Conservation (phyloP, 768 basidiomycete genomes). For the Gyrodon lividus region DNA sequence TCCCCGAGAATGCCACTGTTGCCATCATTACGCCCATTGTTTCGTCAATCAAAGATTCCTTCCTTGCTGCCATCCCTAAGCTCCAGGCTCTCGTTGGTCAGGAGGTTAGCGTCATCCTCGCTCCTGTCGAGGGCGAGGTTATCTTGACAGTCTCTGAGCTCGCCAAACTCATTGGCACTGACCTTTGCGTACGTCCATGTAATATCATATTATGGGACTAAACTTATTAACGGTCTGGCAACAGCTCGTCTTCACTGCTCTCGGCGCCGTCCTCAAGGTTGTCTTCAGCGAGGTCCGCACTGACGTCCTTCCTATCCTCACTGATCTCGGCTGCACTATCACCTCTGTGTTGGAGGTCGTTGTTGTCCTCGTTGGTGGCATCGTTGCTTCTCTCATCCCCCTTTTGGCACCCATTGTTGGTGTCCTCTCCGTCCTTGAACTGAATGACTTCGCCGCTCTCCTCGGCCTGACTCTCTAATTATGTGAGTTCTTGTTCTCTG, state of each 20-base stretch:
- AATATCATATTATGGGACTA: not conserved
- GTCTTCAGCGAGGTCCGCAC: constrained; percentile 3
- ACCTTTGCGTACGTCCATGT: constrained; percentile 20
- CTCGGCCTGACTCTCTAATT: constrained; percentile 20
- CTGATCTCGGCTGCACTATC: constrained; percentile 14
- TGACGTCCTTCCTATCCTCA: constrained; percentile 21
- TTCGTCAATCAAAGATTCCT: constrained; percentile 19
- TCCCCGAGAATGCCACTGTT: constrained; percentile 23
- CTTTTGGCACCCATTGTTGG: constrained; percentile 16
- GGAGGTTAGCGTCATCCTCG: constrained; percentile 25
- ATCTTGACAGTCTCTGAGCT: constrained; percentile 27
- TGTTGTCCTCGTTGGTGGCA: constrained; percentile 19
- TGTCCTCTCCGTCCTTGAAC: constrained; percentile 24
- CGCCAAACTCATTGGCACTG: constrained; percentile 21
- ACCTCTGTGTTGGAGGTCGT: not conserved
- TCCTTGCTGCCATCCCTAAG: constrained; percentile 20
- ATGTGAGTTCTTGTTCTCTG: not conserved
- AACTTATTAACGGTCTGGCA: not conserved
- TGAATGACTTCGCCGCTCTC: constrained; percentile 20
- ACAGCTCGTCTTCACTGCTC: constrained; percentile 29
- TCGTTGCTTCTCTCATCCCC: constrained; percentile 22
- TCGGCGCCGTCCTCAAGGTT: constrained; percentile 23
- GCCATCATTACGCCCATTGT: constrained; percentile 20
- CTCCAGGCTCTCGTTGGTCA: constrained; percentile 28
- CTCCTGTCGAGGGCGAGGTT: constrained; percentile 18